Percentiles rank a stretch among this genome's conserved stretches.
Evolutionary conservation across 1,139 yeast genomes (phyloP).

Genomic region (Scheffersomyces parashehatae): DNA sequence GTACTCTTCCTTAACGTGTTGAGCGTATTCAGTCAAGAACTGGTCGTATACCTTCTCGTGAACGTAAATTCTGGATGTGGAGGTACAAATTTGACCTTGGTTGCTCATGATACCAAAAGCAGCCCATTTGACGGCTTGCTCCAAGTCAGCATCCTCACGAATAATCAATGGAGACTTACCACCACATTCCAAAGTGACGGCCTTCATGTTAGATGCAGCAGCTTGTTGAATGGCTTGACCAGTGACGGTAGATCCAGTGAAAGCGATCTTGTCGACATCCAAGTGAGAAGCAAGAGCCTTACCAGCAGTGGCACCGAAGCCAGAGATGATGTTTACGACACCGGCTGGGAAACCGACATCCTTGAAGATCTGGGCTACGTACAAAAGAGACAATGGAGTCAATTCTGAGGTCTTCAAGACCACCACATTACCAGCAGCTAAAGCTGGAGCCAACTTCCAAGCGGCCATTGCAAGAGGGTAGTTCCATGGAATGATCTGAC

Average conservation of each 20-base stretch:
- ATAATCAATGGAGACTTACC: constrained; percentile 81
- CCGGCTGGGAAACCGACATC: constrained; percentile 77
- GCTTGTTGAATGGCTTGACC: constrained; percentile 59
- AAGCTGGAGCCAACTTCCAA: constrained; percentile 63
- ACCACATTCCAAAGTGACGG: constrained; percentile 88
- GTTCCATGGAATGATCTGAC: constrained; percentile 73
- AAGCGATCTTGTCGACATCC: constrained; percentile 64
- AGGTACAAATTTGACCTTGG: constrained; percentile 54
- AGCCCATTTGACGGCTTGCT: constrained; percentile 82
- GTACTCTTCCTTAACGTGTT: constrained; percentile 40
- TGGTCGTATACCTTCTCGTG: constrained; percentile 44
- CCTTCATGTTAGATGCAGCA: constrained; percentile 65
- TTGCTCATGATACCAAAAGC: constrained; percentile 82
- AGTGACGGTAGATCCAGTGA: constrained; percentile 64
- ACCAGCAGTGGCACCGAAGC: constrained; percentile 58
- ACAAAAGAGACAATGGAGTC: constrained; percentile 63
- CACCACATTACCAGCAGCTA: constrained; percentile 69
- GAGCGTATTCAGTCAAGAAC: constrained; percentile 48
- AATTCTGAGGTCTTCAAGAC: constrained; percentile 68
- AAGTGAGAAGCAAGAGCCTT: constrained; percentile 57
- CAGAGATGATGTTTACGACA: constrained; percentile 62
- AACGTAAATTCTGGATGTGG: constrained; percentile 47
- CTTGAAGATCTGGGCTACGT: constrained; percentile 52
- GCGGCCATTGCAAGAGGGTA: constrained; percentile 60
- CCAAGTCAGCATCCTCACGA: constrained; percentile 75